Evolutionary conservation across 352 stramenopile species (phyloP).

Genomic region (Phytophthora pistaciae): DNA sequence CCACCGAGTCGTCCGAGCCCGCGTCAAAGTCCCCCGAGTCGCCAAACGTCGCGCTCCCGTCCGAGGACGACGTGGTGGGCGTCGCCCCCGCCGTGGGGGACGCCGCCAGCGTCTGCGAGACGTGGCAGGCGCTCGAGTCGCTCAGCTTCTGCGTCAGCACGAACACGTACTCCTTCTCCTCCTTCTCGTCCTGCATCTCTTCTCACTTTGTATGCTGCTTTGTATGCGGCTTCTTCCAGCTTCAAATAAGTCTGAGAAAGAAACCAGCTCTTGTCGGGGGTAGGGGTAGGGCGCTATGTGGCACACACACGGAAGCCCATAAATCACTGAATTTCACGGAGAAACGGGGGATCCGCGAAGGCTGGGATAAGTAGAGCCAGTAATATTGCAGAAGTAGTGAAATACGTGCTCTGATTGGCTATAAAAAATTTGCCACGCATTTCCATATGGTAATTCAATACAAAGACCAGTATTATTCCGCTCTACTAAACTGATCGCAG

Average conservation of each 20-base stretch:
- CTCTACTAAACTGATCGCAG: no score
- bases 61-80: conserved; percentile 37
- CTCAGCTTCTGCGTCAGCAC: conserved; percentile 52
- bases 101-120: conserved; percentile 34
- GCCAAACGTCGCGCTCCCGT: conserved; percentile 39
- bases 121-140: conserved; percentile 36
- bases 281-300: conserved; percentile 2
- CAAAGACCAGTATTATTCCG: no score
- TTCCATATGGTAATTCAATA: no score
- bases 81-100: conserved; percentile 30
- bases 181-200: conserved; percentile 38
- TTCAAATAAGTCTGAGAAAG: conserved; percentile 8
- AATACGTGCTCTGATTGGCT: no score
- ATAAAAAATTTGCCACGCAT: no score
- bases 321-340: no score
- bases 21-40: conserved; percentile 39
- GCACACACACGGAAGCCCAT: not conserved
- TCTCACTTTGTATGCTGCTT: not conserved
- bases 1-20: conserved; percentile 48
- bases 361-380: no score
- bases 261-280: conserved; percentile 2
- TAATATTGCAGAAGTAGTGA: no score
- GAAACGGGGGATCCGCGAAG: no score
- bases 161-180: conserved; percentile 85
- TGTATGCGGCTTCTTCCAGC: conserved; percentile 9